Base-by-base conservation (phyloP, 2,329 filamentous ascomycete species). In the Karstenula rhodostoma region DNA sequence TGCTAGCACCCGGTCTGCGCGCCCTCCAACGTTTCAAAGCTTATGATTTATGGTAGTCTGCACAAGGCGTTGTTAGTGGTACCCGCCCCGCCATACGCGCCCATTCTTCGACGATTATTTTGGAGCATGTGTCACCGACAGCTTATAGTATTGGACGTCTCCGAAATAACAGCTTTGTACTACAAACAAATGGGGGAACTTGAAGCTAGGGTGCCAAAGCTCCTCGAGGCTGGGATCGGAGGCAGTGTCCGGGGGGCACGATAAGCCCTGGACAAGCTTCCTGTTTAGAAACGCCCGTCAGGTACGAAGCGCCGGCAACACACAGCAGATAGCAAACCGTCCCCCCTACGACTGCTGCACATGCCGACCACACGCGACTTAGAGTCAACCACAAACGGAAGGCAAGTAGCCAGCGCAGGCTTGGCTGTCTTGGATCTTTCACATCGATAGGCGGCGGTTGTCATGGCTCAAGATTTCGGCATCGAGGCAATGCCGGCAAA, bases 381-480 rank as follows among this genome's bases (percentile, higher is more conserved):
- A 47, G 17, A 55, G 19, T 42, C n/a, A 19, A 25, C 52, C 42
- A 43, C 27, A 63, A 62, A 19, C 53, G 65, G 68, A 68, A 67
- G 67, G 67, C 58, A 43, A 65, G 32, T 65, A 57, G 57, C 60
- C 49, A 56, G 56, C 60, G 59, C 40, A 58, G 61, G 50, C 61
- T 63, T 60, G 62, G 64, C 58, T 35, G 62, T 63, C 58, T 68
- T 65, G 59, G 62, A 33, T 49, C 48, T 35, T 56, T 47, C 40
- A 59, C 19, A 29, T 42, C 13, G 29, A 60, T 62, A 46, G 23
- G 60, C 62, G 46, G 46, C 64, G 61, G 53, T 64, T 62, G 64
- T 65, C 59, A 55, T 48, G 19, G n/a, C 54, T 32, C 37, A 4
- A 44, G 17, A 61, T 51, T 48, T 47, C 12, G 23, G 60, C 46